Conservation (phyloP, 441 rosid genomes). For the Pelargonium exstipulatum region DNA sequence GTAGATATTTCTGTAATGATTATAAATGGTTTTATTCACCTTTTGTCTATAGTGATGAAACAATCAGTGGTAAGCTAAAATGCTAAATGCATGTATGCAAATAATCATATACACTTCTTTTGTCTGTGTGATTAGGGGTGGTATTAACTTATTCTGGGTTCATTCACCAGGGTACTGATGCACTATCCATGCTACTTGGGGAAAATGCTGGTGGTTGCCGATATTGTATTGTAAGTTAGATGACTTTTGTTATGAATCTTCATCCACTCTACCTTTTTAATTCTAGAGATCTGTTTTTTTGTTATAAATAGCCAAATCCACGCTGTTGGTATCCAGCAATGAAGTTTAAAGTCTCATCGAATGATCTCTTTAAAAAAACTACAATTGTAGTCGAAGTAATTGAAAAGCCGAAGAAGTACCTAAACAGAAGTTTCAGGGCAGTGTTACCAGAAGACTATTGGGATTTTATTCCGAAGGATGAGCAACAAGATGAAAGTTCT, state of each 20-base stretch:
- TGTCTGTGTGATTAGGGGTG: conserved; percentile 10
- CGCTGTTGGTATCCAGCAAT: conserved; percentile 59
- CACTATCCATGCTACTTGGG: conserved; percentile 25
- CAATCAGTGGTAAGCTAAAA: conserved; percentile 2
- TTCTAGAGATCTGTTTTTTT: conserved; percentile 22
- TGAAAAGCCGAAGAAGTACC: conserved; percentile 36
- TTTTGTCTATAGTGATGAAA: background rate
- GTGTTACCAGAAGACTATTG: conserved; percentile 67
- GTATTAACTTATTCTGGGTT: conserved; percentile 19
- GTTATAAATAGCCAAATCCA: conserved; percentile 41
- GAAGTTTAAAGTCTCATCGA: conserved; percentile 65
- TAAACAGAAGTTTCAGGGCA: conserved; percentile 30
- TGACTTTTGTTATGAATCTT: conserved; percentile 15
- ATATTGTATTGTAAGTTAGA: conserved; percentile 68
- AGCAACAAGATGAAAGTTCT: conserved; percentile 47
- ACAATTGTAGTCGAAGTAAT: conserved; percentile 58
- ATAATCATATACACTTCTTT: background rate
- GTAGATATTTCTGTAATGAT: background rate
- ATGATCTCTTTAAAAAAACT: conserved; percentile 52
- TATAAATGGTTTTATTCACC: background rate
- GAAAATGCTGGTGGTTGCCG: conserved; percentile 50
- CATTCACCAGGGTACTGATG: conserved; percentile 35
- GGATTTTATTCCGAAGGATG: conserved; percentile 60
- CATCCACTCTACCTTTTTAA: conserved; percentile 16
- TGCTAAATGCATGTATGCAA: conserved; percentile 9